A percentile compares a stretch with the other conserved stretches of the same genome.
These are phyloP conservation scores for Ogataea philodendri DNA, from an alignment of 805 yeast genomes.

Conservation along the genomic window DNA sequence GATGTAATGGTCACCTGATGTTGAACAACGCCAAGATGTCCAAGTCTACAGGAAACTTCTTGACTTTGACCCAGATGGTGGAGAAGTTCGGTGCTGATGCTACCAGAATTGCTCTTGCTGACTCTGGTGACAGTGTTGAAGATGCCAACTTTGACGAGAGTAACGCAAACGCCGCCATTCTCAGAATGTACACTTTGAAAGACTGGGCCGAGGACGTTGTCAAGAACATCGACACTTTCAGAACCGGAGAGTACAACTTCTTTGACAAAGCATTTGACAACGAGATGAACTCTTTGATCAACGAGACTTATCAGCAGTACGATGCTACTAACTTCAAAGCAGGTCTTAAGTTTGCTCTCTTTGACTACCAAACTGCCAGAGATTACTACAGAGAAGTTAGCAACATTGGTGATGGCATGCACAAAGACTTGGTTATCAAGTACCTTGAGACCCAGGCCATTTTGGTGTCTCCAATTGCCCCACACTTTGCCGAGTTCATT, in stretches of 20 bases:
- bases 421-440: conserved; percentile 71
- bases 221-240: conserved; percentile 48
- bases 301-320: conserved; percentile 70
- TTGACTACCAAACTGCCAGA: conserved; percentile 92
- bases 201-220: conserved; percentile 91
- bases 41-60: conserved; percentile 94
- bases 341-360: conserved; percentile 87
- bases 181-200: conserved; percentile 85
- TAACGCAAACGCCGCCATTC: conserved; percentile 95
- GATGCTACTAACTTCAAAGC: conserved; percentile 74
- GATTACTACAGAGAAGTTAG: conserved; percentile 91
- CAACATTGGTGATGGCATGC: conserved; percentile 60
- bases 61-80: conserved; percentile 82
- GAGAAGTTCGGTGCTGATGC: conserved; percentile 97
- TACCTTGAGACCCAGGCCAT: conserved; percentile 87
- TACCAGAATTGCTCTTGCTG: conserved; percentile 94
- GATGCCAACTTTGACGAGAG: conserved; percentile 98
- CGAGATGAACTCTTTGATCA: conserved; percentile 83
- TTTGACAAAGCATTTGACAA: conserved; percentile 89
- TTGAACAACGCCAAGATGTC: conserved; percentile 98
- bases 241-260: conserved; percentile 61
- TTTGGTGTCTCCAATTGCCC: conserved; percentile 87
- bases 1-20: conserved; percentile 93
- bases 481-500: conserved; percentile 90
- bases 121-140: conserved; percentile 96